Evolutionary conservation across 495 filamentous ascomycete genomes (phyloP).

Genomic region (Extremus antarcticus): DNA sequence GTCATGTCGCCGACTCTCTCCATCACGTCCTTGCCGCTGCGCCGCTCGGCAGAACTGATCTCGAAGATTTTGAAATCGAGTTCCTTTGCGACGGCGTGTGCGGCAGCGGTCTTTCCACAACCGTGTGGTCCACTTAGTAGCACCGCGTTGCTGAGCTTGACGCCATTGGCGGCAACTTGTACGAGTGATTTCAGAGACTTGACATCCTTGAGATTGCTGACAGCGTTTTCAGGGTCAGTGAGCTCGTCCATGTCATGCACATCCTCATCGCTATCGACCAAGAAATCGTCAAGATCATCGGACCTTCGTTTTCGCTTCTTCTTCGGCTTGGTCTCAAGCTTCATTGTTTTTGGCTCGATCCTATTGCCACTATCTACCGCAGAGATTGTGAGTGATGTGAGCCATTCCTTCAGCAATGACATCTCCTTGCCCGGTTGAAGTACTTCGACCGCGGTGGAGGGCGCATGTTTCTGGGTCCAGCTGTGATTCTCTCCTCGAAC

Average conservation of each 20-base stretch:
- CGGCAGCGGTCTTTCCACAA: conserved; percentile 85
- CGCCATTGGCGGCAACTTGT: conserved; percentile 40
- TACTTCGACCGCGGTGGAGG: conserved; percentile 54
- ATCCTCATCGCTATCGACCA: conserved; percentile 79
- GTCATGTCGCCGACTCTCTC: conserved; percentile 96
- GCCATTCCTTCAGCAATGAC: conserved; percentile 68
- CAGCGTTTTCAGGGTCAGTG: conserved; percentile 49
- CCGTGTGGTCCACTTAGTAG: conserved; percentile 83
- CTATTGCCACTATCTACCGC: conserved; percentile 53
- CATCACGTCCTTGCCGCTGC: conserved; percentile 80
- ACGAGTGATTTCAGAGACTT: conserved; percentile 53
- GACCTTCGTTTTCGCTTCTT: conserved; percentile 61
- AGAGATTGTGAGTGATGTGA: conserved; percentile 61
- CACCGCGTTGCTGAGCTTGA: conserved; percentile 48
- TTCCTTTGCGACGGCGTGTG: conserved; percentile 93
- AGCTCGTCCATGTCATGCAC: conserved; percentile 62
- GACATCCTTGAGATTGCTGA: conserved; percentile 8
- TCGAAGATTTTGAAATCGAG: conserved; percentile 92
- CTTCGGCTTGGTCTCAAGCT: conserved; percentile 30
- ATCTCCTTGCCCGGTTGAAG: conserved; percentile 67
- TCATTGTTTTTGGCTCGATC: conserved; percentile 15
- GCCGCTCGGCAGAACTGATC: conserved; percentile 70
- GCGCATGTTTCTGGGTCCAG: conserved; percentile 86
- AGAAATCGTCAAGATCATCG: conserved; percentile 68
- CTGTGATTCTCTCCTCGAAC: conserved; percentile 58